Evolutionary conservation across 176 grass and related monocot genomes (phyloP).

Genomic region (Paspalum vaginatum): DNA sequence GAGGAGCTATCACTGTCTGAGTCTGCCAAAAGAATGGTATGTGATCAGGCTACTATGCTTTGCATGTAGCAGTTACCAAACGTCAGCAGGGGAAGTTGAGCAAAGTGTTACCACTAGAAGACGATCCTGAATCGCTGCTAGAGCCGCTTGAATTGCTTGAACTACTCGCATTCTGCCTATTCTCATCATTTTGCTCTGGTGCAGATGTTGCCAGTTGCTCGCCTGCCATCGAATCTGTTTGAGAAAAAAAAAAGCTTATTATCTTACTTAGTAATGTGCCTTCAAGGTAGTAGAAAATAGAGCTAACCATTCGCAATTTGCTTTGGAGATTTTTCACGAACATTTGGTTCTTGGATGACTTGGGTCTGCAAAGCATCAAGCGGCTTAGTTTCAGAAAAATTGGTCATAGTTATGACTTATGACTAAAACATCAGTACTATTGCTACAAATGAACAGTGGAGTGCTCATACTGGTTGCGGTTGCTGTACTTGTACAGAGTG

Average conservation of each 20-base stretch:
- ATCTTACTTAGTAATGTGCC: slow-evolving; percentile 16
- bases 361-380: slow-evolving; percentile 38
- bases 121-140: slow-evolving; percentile 89
- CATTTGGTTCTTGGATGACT: slow-evolving; percentile 37
- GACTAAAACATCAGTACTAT: slow-evolving; percentile 6
- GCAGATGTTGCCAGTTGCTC: slow-evolving; percentile 45
- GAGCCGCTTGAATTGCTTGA: slow-evolving; percentile 84
- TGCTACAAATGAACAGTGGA: background rate
- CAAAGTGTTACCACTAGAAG: slow-evolving; percentile 72
- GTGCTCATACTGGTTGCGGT: slow-evolving; percentile 53
- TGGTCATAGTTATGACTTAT: background rate
- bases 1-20: slow-evolving; percentile 96
- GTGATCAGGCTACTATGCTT: slow-evolving; percentile 4
- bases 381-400: background rate
- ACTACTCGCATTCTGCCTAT: slow-evolving; percentile 58
- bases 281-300: slow-evolving; percentile 27
- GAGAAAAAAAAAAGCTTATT: background rate
- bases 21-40: slow-evolving; percentile 54
- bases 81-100: slow-evolving; percentile 9
- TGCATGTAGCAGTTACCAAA: slow-evolving; percentile 18
- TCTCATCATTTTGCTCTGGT: slow-evolving; percentile 53
- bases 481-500: slow-evolving; percentile 34
- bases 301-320: slow-evolving; percentile 22
- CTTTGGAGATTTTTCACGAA: slow-evolving; percentile 50
- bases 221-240: slow-evolving; percentile 21